Percentiles rank a stretch among this genome's conserved stretches.
phyloP scores from a whole-genome alignment of 2,329 filamentous ascomycete species.

The Penicillium sp. region DNA sequence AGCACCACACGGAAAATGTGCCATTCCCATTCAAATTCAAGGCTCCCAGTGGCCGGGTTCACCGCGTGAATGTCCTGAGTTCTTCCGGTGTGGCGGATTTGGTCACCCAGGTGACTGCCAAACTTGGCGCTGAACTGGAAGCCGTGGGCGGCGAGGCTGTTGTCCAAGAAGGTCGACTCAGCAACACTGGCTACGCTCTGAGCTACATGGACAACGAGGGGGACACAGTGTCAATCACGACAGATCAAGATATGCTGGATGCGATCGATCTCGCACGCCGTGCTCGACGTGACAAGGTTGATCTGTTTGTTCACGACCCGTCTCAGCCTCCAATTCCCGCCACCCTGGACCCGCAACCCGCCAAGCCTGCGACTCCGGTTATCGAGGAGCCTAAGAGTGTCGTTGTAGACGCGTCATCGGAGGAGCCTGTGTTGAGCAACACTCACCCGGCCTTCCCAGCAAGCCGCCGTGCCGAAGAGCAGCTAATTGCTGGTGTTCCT shows the following conservation, averaged over 20 bases:
- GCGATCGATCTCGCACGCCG: slow-evolving; percentile 78
- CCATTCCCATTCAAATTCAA: slow-evolving; percentile 99
- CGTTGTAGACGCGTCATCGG: slow-evolving; percentile 51
- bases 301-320: slow-evolving; percentile 92
- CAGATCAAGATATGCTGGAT: slow-evolving; percentile 86
- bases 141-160: slow-evolving; percentile 73
- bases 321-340: slow-evolving; percentile 74
- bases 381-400: slow-evolving; percentile 38
- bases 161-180: slow-evolving; percentile 73
- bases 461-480: slow-evolving; percentile 53
- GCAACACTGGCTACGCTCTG: slow-evolving; percentile 74
- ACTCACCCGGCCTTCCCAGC: slow-evolving; percentile 41
- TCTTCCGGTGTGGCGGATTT: slow-evolving; percentile 75
- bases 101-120: slow-evolving; percentile 68
- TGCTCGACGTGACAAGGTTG: slow-evolving; percentile 80
- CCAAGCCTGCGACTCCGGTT: slow-evolving; percentile 48
- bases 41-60: slow-evolving; percentile 87
- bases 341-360: slow-evolving; percentile 55
- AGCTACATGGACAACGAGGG: slow-evolving; percentile 97
- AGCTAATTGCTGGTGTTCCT: slow-evolving; percentile 82
- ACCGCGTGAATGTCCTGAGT: slow-evolving; percentile 79
- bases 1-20: slow-evolving; percentile 57
- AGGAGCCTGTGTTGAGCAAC: slow-evolving; percentile 38
- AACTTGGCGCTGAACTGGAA: slow-evolving; percentile 78
- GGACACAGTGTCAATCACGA: slow-evolving; percentile 93